Evolutionary conservation across 2,329 filamentous ascomycete species (phyloP), one percentile per base, ranked within the genome.

Genomic region (Tolypocladium nubicola): DNA sequence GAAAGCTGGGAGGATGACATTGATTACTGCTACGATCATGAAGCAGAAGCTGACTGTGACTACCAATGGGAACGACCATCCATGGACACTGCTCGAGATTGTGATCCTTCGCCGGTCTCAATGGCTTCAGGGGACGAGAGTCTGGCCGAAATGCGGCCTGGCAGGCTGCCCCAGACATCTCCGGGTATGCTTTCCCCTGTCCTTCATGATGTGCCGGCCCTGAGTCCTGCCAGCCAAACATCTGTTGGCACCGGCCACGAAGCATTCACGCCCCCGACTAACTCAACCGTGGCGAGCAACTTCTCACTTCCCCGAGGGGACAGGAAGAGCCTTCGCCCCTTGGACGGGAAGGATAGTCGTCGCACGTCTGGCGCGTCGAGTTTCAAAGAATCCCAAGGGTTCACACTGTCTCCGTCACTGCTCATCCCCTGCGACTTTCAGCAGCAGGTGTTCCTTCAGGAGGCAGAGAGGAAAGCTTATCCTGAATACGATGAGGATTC

Each of bases 1-100:
- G 76, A 79, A 62, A 84, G 74, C 62, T 88, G 85, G 85, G 85
- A 88, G 64, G 83, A 86, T 55, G 83, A 83, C 60, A 87, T 88
- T 60, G 85, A 88, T 65, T 88, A 86, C 68, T 86, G 82, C 65
- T 88, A 88, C 64, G 84, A 87, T 61, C 82, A 88, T 63, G 84
- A 84, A 61, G 83, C 79, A 14, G 85, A 87, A 67, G 84, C 83
- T 9, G 76, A 86, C 67, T 87, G 82, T 65, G 79, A 87, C 60
- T 87, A 85, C 62, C 79, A 84, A 50, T 87, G 84, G 84, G 81
- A 84, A 58, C 78, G 80, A 19, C 73, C 77, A 3, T 85, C 82
- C 0, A 63, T 80, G 55, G 82, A 84, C 53, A 65, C 63, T 19
- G 59, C 63, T 23, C 65, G 65, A 30, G 64, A 65, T 19, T 56